phyloP scores from a whole-genome alignment of 176 grass and related monocot genomes.

The Carex kokanica region DNA sequence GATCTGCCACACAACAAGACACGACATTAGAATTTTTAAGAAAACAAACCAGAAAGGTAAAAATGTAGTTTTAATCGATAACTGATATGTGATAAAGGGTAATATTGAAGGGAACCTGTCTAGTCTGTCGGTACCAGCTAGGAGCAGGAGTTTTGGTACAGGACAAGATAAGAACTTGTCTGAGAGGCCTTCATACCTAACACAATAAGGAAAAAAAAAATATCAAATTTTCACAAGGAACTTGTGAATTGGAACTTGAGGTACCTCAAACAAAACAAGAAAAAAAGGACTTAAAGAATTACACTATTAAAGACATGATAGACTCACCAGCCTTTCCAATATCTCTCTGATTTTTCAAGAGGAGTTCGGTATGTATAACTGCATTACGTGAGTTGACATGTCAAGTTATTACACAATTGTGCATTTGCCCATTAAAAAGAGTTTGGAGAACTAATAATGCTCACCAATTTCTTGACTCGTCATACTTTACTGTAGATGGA shows the following conservation, averaged over 20 bases:
- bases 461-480: slow-evolving; percentile 86
- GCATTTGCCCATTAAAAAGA: slow-evolving; percentile 7
- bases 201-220: slow-evolving; percentile 8
- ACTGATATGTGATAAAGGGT: neutral
- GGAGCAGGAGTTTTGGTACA: slow-evolving; percentile 78
- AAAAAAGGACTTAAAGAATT: slow-evolving; percentile 1
- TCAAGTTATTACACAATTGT: slow-evolving; percentile 16
- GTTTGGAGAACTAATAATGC: slow-evolving; percentile 14
- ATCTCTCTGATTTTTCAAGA: slow-evolving; percentile 77
- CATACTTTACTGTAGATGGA: slow-evolving; percentile 77
- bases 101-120: slow-evolving; percentile 65
- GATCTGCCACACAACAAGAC: slow-evolving; percentile 48
- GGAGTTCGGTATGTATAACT: slow-evolving; percentile 79
- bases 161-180: slow-evolving; percentile 95
- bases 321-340: slow-evolving; percentile 97
- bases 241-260: neutral
- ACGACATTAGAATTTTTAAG: slow-evolving; percentile 6
- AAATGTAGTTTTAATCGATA: neutral
- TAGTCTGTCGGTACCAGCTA: slow-evolving; percentile 95
- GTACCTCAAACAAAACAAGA: neutral
- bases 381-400: slow-evolving; percentile 31
- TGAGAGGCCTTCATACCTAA: slow-evolving; percentile 98
- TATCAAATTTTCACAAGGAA: neutral
- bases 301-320: neutral
- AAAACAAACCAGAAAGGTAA: neutral